Evolutionary conservation across 768 basidiomycete species (phyloP).

Genomic region (Porpolomopsis calyptriformis): DNA sequence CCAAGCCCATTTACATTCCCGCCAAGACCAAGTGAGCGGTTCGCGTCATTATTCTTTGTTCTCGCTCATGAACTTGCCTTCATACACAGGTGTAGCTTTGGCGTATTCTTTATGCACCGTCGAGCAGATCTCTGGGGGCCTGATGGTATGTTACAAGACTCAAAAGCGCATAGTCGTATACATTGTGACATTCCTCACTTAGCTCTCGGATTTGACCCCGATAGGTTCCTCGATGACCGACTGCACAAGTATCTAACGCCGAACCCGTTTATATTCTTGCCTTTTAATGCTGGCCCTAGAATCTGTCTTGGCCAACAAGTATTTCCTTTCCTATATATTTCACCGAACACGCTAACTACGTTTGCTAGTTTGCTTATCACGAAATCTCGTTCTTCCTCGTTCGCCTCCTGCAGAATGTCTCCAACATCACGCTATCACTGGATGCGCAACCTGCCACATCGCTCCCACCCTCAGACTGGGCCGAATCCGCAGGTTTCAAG

Average conservation of each 20-base stretch:
- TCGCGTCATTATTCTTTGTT: neutral
- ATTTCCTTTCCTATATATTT: neutral
- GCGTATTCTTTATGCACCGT: conserved; percentile 50
- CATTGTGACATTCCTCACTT: neutral
- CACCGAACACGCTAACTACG: neutral
- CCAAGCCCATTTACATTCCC: conserved; percentile 30
- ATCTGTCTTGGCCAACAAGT: conserved; percentile 46
- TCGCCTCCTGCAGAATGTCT: conserved; percentile 47
- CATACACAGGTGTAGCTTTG: conserved; percentile 30
- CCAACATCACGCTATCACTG: conserved; percentile 31
- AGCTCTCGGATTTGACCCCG: conserved; percentile 57
- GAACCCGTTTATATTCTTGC: conserved; percentile 49
- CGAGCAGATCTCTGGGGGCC: conserved; percentile 58
- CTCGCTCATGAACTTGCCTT: neutral
- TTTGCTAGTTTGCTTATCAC: conserved; percentile 49
- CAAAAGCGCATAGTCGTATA: neutral
- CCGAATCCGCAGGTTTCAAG: conserved; percentile 25
- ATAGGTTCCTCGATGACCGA: conserved; percentile 56
- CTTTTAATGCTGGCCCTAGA: conserved; percentile 42
- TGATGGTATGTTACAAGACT: conserved; percentile 31
- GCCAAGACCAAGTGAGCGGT: conserved; percentile 22
- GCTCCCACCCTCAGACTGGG: conserved; percentile 38
- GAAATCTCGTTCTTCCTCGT: conserved; percentile 55
- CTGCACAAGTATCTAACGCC: conserved; percentile 42
- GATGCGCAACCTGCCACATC: conserved; percentile 34